Evolutionary conservation across 2,329 filamentous ascomycete species (phyloP), one percentile per base, ranked within the genome.

Genomic region (Colletotrichum sp.): DNA sequence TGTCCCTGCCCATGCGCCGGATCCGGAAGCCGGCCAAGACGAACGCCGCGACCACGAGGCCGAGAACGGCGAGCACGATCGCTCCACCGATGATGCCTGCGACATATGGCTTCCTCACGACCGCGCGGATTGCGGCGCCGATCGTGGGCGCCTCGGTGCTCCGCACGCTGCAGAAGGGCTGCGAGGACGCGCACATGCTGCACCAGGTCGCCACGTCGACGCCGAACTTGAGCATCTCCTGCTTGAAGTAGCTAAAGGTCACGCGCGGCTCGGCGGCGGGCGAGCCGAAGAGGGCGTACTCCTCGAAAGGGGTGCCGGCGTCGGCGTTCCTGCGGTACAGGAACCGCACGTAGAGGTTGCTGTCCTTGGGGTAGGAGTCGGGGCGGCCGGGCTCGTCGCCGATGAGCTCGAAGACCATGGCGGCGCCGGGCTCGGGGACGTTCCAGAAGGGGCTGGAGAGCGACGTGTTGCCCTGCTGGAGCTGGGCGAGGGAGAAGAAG

Each of bases 351-450:
- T 83, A 86, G 18, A 92, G 83, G 24, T 89, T 84, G 12, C 85
- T 80, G 0, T 78, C 72, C 4, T 78, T 63, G 1, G 87, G 86
- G 69, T 82, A 83, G 1, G 60, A 30, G 4, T 80, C 74, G 75
- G 75, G 28, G 30, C 78, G 78, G 55, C 78, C 69, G 69, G 75
- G 59, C 74, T 82, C 73, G 18, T 82, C 78, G 13, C 83, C 82
- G 39, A 87, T 82, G 21, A 93, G 83, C 85, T 98, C 96, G 81
- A 97, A 96, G 0, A 91, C 87, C 89, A 98, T 93, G 55, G 91
- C 90, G 1, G 92, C 93, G 0, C 95, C 95, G 49, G 95, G 95
- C 78, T 93, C 89, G 0, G 94, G 92, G 16, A 92, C 75, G 3
- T 75, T 78, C 5, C 81, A 81, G 69, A 85, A 83, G 78, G 78